Base-by-base conservation (phyloP, 2,329 filamentous ascomycete species). In the Coniella lustricola region DNA sequence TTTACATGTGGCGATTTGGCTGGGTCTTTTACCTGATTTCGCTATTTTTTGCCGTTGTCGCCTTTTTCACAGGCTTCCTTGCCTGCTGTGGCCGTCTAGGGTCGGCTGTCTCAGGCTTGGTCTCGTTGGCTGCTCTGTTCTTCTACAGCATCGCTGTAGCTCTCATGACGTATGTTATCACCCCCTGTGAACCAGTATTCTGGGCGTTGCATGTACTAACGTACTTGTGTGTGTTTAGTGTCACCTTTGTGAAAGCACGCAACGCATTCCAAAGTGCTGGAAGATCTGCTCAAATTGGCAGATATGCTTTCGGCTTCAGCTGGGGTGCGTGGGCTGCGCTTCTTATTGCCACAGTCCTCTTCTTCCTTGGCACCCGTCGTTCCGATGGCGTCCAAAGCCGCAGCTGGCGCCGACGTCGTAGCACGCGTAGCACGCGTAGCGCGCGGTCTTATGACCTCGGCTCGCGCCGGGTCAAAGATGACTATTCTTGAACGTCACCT, bases 11-110 rank as follows among this genome's bases (percentile, higher is more conserved):
- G 71, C 81, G 91, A 35, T 95, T 96, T 72, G 85, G 88, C 66
- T 97, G 91, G 79, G 88, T 90, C 33, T 93, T 95, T 67, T 87
- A 87, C 71, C 72, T 97, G 49, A 84, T 97, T 56, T 81, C 82
- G 16, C 77, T 96, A 33, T 82, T 95, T 73, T 93, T 95, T 65
- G 79, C 79, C 54, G 74, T 79, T 41, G 48, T 81, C 21, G 79
- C 84, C 53, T 81, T 90, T 62, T 77, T 89, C 65, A 68, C 75
- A 10, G 79, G 82, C 55, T 73, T 89, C 53, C 67, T 90, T 14
- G 84, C 85, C 14, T 81, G 85, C 61, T 87, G 75, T 66, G 82
- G 82, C 31, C 80, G 86, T 48, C 73, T 90, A 2, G 86, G 84
- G 39, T 77, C 84, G 7, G 84, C 81, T 40, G 64, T 90, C 36